These are phyloP conservation scores for Suillus subluteus DNA, from an alignment of 768 basidiomycete genomes.

Conservation along the genomic window DNA sequence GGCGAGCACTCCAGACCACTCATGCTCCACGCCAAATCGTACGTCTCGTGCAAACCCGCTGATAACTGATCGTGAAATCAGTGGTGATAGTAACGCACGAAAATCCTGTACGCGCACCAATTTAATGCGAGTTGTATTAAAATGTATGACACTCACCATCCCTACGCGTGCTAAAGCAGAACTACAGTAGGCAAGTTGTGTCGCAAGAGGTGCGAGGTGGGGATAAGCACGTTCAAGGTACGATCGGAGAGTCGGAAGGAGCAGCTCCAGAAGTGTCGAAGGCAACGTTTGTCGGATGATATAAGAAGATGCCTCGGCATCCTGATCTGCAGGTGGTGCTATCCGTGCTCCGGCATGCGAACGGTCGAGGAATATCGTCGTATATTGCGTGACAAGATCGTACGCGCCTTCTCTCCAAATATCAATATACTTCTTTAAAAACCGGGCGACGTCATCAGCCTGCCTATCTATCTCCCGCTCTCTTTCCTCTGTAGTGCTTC, in stretches of 20 bases:
- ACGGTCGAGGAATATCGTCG: constrained; percentile 86
- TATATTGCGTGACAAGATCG: constrained; percentile 88
- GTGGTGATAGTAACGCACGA: constrained; percentile 62
- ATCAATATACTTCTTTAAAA: constrained; percentile 87
- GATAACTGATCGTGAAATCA: constrained; percentile 68
- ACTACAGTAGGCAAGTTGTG: constrained; percentile 93
- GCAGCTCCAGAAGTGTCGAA: constrained; percentile 43
- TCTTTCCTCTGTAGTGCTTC: constrained; percentile 33
- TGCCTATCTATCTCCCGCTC: constrained; percentile 58
- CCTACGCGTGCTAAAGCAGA: constrained; percentile 91
- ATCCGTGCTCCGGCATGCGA: constrained; percentile 33
- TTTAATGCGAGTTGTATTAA: constrained; percentile 3
- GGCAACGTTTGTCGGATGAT: constrained; percentile 34
- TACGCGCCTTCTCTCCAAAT: constrained; percentile 91
- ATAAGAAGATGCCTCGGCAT: constrained; percentile 10
- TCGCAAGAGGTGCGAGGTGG: constrained; percentile 81
- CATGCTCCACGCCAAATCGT: constrained; percentile 29
- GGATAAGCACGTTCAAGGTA: constrained; percentile 64
- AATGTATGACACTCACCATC: constrained; percentile 46
- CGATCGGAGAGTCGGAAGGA: constrained; percentile 66
- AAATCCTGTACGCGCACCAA: constrained; percentile 53
- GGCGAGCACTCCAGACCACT: constrained; percentile 39
- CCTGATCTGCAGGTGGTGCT: constrained; percentile 27
- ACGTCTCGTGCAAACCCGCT: constrained; percentile 54
- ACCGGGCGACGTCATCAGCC: constrained; percentile 73